Conservation (phyloP, 176 grass and related monocot species). For the Cenchrus americanus region DNA sequence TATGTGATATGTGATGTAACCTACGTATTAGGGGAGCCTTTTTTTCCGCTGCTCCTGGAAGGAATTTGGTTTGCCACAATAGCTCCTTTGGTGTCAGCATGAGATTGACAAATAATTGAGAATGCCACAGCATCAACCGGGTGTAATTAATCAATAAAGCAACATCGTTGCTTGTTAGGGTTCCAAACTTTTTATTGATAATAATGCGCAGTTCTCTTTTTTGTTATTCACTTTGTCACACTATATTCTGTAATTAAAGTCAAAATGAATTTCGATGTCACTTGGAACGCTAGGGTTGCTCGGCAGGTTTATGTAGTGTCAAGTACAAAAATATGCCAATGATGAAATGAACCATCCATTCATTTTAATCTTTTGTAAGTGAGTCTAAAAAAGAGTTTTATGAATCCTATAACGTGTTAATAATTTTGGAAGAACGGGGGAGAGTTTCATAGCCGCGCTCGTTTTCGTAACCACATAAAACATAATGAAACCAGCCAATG, state of each 20-base stretch:
- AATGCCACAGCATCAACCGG: not conserved
- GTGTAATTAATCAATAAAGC: not conserved
- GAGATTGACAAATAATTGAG: slow-evolving; percentile 4
- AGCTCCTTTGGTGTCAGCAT: slow-evolving; percentile 15
- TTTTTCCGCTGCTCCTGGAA: slow-evolving; percentile 34
- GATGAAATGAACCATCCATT: too few relatives aligned
- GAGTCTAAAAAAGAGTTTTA: too few relatives aligned
- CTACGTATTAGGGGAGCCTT: not conserved
- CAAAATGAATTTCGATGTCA: not conserved
- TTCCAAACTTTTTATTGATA: not conserved
- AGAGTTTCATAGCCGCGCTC: too few relatives aligned
- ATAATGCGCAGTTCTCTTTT: not conserved
- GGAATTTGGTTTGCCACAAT: not conserved
- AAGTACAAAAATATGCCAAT: not conserved
- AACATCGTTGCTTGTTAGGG: not conserved
- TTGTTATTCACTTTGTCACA: not conserved
- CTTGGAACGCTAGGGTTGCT: not conserved
- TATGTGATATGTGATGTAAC: slow-evolving; percentile 48
- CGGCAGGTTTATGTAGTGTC: not conserved
- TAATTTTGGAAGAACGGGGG: too few relatives aligned
- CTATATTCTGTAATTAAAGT: not conserved
- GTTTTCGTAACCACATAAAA: too few relatives aligned
- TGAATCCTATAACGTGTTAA: too few relatives aligned
- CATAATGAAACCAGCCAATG: too few relatives aligned
- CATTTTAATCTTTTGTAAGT: too few relatives aligned